A percentile compares a stretch with the other conserved stretches of the same genome.
These are phyloP conservation scores for Saturnispora bothae DNA, from an alignment of 805 yeast species.

Conservation along the genomic window DNA sequence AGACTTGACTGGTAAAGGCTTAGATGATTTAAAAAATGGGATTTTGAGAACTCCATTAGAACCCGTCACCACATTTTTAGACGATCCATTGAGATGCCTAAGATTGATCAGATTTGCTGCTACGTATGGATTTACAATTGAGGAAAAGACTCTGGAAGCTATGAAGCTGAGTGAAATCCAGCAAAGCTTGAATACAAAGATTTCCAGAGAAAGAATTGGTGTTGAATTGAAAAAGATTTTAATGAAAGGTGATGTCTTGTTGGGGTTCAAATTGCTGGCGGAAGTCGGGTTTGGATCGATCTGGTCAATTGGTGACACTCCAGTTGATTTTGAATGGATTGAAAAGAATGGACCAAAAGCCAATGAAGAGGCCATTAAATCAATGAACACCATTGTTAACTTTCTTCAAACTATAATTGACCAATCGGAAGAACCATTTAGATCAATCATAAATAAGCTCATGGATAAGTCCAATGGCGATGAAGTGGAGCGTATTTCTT, in stretches of 20 bases:
- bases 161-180: conserved; percentile 56
- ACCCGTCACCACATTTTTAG: conserved; percentile 77
- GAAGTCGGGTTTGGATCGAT: conserved; percentile 47
- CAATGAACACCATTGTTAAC: conserved; percentile 16
- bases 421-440: conserved; percentile 11
- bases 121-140: conserved; percentile 61
- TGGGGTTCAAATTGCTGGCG: conserved; percentile 52
- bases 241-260: conserved; percentile 47
- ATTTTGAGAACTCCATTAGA: conserved; percentile 79
- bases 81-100: conserved; percentile 87
- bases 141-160: conserved; percentile 43
- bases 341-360: conserved; percentile 9
- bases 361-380: conserved; percentile 11
- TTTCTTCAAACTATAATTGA: conserved; percentile 12
- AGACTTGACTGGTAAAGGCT: conserved; percentile 73
- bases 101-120: conserved; percentile 81
- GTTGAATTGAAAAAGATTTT: conserved; percentile 72
- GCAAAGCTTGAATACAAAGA: conserved; percentile 53
- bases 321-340: conserved; percentile 15
- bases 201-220: conserved; percentile 85
- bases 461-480: conserved; percentile 6
- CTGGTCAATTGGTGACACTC: conserved; percentile 34
- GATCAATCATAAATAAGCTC: conserved; percentile 7
- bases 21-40: conserved; percentile 60
- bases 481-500: conserved; percentile 18